phyloP scores from a whole-genome alignment of 768 basidiomycete species.

The Podaxis sp. region DNA sequence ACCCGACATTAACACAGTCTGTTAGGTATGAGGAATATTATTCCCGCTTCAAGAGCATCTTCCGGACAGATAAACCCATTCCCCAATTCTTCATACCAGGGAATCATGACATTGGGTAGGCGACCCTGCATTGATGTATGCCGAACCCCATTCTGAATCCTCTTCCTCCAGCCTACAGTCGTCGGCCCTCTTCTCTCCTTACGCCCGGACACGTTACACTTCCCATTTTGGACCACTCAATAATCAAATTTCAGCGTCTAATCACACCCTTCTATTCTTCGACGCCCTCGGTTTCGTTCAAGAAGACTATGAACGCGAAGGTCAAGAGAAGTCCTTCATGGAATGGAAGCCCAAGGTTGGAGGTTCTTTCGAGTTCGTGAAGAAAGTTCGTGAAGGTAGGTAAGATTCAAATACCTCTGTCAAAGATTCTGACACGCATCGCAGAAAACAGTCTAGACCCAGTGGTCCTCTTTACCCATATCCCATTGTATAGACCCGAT shows the following conservation, averaged over 20 bases:
- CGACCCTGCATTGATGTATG: not conserved
- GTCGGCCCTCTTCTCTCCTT: slow-evolving; percentile 41
- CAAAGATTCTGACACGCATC: slow-evolving; percentile 8
- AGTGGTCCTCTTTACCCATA: slow-evolving; percentile 78
- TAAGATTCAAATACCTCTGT: slow-evolving; percentile 3
- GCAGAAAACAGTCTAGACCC: slow-evolving; percentile 39
- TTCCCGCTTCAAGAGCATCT: slow-evolving; percentile 68
- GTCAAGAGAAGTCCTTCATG: slow-evolving; percentile 35
- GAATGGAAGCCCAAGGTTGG: slow-evolving; percentile 47
- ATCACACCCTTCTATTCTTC: slow-evolving; percentile 69
- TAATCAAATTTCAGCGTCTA: slow-evolving; percentile 58
- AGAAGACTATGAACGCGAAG: slow-evolving; percentile 58
- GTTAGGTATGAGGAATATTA: slow-evolving; percentile 74
- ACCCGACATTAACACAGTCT: not conserved
- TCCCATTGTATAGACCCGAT: slow-evolving; percentile 79
- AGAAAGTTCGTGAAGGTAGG: slow-evolving; percentile 36
- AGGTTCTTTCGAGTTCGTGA: slow-evolving; percentile 56
- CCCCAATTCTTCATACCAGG: slow-evolving; percentile 79
- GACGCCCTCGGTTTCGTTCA: slow-evolving; percentile 75
- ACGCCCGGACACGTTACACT: slow-evolving; percentile 56
- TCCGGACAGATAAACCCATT: slow-evolving; percentile 43
- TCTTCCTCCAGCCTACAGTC: slow-evolving; percentile 42
- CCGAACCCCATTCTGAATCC: slow-evolving; percentile 13
- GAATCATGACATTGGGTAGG: slow-evolving; percentile 87
- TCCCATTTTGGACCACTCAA: slow-evolving; percentile 78